These are phyloP conservation scores for Phytophthora litchii DNA, from an alignment of 352 stramenopile species.

Conservation along the genomic window DNA sequence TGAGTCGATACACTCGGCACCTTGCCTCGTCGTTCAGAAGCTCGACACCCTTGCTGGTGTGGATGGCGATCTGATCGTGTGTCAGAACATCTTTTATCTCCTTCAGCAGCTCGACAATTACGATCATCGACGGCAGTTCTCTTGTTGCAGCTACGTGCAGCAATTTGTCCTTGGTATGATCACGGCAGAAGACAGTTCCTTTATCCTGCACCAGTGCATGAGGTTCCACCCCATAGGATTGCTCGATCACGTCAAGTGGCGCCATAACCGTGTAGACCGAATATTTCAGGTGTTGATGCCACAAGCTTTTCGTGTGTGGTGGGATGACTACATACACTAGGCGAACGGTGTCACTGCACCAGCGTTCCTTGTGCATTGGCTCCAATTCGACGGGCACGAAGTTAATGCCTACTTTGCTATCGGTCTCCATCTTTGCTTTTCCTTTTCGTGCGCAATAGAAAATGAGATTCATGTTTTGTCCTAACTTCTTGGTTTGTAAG, in stretches of 20 bases:
- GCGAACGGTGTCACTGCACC: constrained; percentile 33
- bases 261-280: constrained; percentile 49
- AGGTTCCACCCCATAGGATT: constrained; percentile 21
- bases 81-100: constrained; percentile 33
- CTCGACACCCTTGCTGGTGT: constrained; percentile 25
- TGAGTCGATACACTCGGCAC: constrained; percentile 56
- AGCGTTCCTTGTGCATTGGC: constrained; percentile 44
- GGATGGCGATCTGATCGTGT: constrained; percentile 30
- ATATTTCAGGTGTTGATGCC: constrained; percentile 49
- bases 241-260: constrained; percentile 39
- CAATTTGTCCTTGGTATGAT: constrained; percentile 53
- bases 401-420: constrained; percentile 19
- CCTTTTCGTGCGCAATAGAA: too few species aligned
- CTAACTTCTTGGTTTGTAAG: too few species aligned
- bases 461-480: too few species aligned
- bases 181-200: constrained; percentile 52
- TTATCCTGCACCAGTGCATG: constrained; percentile 35
- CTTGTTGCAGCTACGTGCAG: constrained; percentile 43
- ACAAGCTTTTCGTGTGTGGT: constrained; percentile 37
- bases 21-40: constrained; percentile 41
- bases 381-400: constrained; percentile 42
- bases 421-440: constrained; percentile 5
- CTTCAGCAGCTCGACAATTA: constrained; percentile 57
- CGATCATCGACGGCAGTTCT: constrained; percentile 43
- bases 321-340: constrained; percentile 46